phyloP scores from a whole-genome alignment of 2,329 filamentous ascomycete genomes.

The Cladosporium phlei region DNA sequence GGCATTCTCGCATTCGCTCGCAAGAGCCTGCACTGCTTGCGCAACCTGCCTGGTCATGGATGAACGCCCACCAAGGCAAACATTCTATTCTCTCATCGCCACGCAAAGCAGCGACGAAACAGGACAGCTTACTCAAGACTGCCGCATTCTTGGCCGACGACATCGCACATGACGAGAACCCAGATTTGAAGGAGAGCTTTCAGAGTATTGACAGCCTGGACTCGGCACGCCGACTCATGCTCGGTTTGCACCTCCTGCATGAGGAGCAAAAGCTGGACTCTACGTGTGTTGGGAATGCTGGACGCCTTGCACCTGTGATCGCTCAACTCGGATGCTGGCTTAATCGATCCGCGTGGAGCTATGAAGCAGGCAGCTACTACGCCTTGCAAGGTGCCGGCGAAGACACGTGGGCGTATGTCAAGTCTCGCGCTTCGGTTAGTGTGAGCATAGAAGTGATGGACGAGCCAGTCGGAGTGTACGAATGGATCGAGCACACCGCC shows the following conservation, averaged over 20 bases:
- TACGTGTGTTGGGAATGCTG: background rate
- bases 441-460: slow-evolving; percentile 20
- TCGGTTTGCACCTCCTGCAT: slow-evolving; percentile 75
- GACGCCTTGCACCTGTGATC: slow-evolving; percentile 63
- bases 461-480: slow-evolving; percentile 25
- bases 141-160: slow-evolving; percentile 26
- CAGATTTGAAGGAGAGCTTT: background rate
- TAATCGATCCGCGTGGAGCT: slow-evolving; percentile 62
- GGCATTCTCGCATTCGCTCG: background rate
- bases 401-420: slow-evolving; percentile 39
- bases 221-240: slow-evolving; percentile 38
- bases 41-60: slow-evolving; percentile 23
- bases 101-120: slow-evolving; percentile 12
- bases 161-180: slow-evolving; percentile 7
- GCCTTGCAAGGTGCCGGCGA: slow-evolving; percentile 56
- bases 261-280: slow-evolving; percentile 77
- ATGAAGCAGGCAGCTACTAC: slow-evolving; percentile 50
- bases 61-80: slow-evolving; percentile 6
- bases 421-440: slow-evolving; percentile 18
- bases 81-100: background rate
- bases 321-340: slow-evolving; percentile 81
- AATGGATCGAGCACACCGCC: slow-evolving; percentile 30
- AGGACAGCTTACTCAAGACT: slow-evolving; percentile 24
- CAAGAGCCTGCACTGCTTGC: background rate
- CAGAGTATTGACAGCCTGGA: background rate